A percentile compares a stretch with the other conserved stretches of the same genome.
Evolutionary conservation across 129 eudicot genomes (phyloP).

Genomic region (Solidago caesia): DNA sequence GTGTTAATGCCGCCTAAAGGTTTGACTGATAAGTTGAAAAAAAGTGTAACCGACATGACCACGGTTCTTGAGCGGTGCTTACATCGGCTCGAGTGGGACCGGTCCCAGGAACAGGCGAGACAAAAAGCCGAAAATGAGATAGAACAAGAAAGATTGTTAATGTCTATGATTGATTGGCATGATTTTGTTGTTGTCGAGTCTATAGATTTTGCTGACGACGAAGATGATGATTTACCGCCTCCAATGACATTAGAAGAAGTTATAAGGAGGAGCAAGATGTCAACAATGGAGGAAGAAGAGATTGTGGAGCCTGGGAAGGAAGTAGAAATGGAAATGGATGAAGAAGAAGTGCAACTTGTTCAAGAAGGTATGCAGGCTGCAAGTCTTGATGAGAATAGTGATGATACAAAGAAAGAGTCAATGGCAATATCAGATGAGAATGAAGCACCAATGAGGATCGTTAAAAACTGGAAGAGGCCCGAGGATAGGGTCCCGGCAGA

Average conservation of each 20-base stretch:
- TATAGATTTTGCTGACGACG: slow-evolving; percentile 86
- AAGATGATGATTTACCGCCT: slow-evolving; percentile 81
- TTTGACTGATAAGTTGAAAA: not conserved
- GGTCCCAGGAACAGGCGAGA: slow-evolving; percentile 43
- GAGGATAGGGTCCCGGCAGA: slow-evolving; percentile 75
- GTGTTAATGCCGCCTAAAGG: not conserved
- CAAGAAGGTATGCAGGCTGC: slow-evolving; percentile 89
- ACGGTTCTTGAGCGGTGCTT: not conserved
- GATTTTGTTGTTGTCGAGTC: slow-evolving; percentile 86
- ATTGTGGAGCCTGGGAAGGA: slow-evolving; percentile 77
- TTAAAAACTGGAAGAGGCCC: slow-evolving; percentile 86
- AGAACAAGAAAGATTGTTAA: slow-evolving; percentile 72
- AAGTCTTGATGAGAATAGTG: slow-evolving; percentile 65
- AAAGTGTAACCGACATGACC: not conserved
- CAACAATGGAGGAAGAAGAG: slow-evolving; percentile 61
- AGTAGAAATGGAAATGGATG: slow-evolving; percentile 96
- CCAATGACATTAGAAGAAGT: slow-evolving; percentile 96
- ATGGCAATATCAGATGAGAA: slow-evolving; percentile 45
- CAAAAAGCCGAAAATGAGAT: slow-evolving; percentile 89
- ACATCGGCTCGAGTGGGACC: too few species aligned
- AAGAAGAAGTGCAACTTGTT: slow-evolving; percentile 84
- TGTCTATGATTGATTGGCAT: slow-evolving; percentile 97
- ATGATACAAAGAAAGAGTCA: slow-evolving; percentile 31
- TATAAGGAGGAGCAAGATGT: slow-evolving; percentile 75
- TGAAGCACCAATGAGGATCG: slow-evolving; percentile 83